Evolutionary conservation across 805 yeast genomes (phyloP).

Genomic region (Vanderwaltozyma polyspora): DNA sequence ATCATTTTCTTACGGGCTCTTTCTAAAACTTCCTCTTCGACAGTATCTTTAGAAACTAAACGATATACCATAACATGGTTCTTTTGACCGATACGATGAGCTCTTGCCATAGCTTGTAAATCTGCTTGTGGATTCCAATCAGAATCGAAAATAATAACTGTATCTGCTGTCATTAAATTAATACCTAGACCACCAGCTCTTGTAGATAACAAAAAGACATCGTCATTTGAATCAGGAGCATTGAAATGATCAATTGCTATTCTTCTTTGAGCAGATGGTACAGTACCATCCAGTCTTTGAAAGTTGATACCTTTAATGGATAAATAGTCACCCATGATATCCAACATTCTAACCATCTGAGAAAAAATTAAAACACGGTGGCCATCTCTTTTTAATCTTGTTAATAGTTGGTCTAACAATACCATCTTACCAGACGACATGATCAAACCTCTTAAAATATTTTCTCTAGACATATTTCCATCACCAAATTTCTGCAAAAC

Average conservation of each 20-base stretch:
- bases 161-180: slow-evolving; percentile 97
- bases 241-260: slow-evolving; percentile 94
- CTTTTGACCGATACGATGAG: slow-evolving; percentile 98
- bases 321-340: slow-evolving; percentile 86
- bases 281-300: slow-evolving; percentile 94
- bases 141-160: slow-evolving; percentile 93
- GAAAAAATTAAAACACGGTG: slow-evolving; percentile 91
- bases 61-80: slow-evolving; percentile 96
- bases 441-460: slow-evolving; percentile 74
- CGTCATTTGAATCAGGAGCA: slow-evolving; percentile 85
- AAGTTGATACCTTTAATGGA: slow-evolving; percentile 77
- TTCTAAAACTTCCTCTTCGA: slow-evolving; percentile 94
- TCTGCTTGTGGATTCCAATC: slow-evolving; percentile 99
- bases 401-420: slow-evolving; percentile 74
- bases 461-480: slow-evolving; percentile 55
- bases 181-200: slow-evolving; percentile 99
- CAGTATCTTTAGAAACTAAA: slow-evolving; percentile 95
- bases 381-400: slow-evolving; percentile 80
- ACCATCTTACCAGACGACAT: slow-evolving; percentile 99
- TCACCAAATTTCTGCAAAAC: slow-evolving; percentile 59
- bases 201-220: slow-evolving; percentile 79
- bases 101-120: slow-evolving; percentile 98
- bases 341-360: slow-evolving; percentile 95
- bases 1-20: slow-evolving; percentile 97
- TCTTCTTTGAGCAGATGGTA: slow-evolving; percentile 87